phyloP scores from a whole-genome alignment of 163 green algal species.

The Scenedesmus sp. region DNA sequence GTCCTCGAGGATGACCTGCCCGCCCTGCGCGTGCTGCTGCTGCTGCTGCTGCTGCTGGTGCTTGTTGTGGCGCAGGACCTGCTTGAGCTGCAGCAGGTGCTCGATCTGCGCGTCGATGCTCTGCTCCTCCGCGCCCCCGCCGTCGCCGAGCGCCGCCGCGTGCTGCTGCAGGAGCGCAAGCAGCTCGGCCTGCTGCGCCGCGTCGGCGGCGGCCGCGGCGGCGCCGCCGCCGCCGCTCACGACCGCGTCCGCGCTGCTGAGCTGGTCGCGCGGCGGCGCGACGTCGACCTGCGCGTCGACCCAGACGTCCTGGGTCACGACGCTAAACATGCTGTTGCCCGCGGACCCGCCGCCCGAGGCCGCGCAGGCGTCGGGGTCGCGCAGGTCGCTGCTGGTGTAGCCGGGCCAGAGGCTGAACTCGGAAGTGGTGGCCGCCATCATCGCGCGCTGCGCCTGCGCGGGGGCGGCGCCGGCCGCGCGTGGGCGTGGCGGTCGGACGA shows the following conservation, averaged over 20 bases:
- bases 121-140: not conserved
- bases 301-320: no score
- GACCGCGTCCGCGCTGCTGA: no score
- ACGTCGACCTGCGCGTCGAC: no score
- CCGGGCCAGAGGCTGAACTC: conserved; percentile 1
- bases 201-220: not conserved
- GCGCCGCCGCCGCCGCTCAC: conserved; percentile 2
- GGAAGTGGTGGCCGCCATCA: not conserved
- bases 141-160: not conserved
- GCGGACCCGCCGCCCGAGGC: no score
- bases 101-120: conserved; percentile 36
- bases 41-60: conserved; percentile 30
- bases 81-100: conserved; percentile 31
- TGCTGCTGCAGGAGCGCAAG: conserved; percentile 25
- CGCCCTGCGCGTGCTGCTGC: no score
- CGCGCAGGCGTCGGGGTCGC: not conserved
- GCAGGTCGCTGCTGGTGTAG: not conserved
- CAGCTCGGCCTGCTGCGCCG: not conserved
- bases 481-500: no score
- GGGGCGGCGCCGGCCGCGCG: no score
- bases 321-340: no score
- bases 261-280: no score
- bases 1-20: no score
- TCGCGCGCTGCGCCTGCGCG: no score
- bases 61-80: not conserved